Conservation (phyloP, 148 eudicot species). For the Talinum fruticosum region DNA sequence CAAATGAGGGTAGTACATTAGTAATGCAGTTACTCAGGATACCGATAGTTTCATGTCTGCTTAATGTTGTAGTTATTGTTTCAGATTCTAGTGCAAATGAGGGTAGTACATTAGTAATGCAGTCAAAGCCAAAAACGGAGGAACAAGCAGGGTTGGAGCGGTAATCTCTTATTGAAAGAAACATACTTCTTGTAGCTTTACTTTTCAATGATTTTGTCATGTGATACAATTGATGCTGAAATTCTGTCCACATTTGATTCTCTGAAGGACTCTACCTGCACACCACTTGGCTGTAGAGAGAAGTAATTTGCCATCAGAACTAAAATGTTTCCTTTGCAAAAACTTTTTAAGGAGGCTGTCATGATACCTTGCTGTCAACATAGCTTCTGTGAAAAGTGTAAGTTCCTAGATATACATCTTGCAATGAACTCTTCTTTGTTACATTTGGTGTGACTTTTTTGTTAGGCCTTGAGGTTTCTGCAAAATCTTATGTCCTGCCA, state of each 20-base stretch:
- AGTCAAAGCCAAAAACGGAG: constrained; percentile 25
- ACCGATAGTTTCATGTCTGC: not conserved
- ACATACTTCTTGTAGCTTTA: not conserved
- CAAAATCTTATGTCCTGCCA: not conserved
- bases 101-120: constrained; percentile 24
- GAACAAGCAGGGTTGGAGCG: constrained; percentile 34
- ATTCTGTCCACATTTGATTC: constrained; percentile 5
- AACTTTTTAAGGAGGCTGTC: constrained; percentile 68
- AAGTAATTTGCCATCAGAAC: constrained; percentile 46
- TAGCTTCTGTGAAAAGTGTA: constrained; percentile 72
- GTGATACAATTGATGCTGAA: not conserved
- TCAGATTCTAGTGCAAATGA: constrained; percentile 42
- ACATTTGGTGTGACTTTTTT: not conserved
- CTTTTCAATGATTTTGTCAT: constrained; percentile 3
- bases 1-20: constrained; percentile 31
- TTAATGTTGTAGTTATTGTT: constrained; percentile 16
- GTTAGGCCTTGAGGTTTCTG: not conserved
- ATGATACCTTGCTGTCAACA: constrained; percentile 88
- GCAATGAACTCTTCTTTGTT: not conserved
- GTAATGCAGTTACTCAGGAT: constrained; percentile 12
- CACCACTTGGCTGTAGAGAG: constrained; percentile 30
- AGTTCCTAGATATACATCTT: constrained; percentile 22
- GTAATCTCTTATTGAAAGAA: constrained; percentile 25
- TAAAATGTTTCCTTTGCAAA: constrained; percentile 61
- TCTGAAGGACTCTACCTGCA: constrained; percentile 21